Conservation (phyloP, 2,329 filamentous ascomycete genomes). For the Aspergillus candidus region DNA sequence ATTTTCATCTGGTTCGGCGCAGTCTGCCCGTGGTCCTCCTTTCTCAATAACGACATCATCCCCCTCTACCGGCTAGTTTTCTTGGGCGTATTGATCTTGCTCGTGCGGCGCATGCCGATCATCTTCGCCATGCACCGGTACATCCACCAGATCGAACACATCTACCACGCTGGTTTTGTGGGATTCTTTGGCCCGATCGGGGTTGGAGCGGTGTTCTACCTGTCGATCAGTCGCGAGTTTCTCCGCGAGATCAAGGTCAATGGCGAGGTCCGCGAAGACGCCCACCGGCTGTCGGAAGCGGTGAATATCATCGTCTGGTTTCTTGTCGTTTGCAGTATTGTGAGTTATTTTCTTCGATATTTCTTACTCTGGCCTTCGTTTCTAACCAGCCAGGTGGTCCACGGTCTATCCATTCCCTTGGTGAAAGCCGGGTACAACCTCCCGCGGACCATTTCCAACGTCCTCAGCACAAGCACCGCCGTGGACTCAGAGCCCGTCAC, state of each 20-base stretch:
- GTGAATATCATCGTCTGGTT: slow-evolving; percentile 79
- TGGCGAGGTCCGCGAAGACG: slow-evolving; percentile 59
- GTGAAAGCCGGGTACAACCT: slow-evolving; percentile 44
- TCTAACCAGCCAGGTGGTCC: slow-evolving; percentile 54
- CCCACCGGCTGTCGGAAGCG: slow-evolving; percentile 58
- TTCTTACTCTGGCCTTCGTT: slow-evolving; percentile 1
- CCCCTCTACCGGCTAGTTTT: slow-evolving; percentile 66
- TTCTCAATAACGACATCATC: slow-evolving; percentile 62
- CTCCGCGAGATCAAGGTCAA: slow-evolving; percentile 54
- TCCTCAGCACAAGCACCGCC: slow-evolving; percentile 38
- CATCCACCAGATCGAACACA: slow-evolving; percentile 72
- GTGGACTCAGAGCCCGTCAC: slow-evolving; percentile 26
- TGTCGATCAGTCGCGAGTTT: slow-evolving; percentile 75
- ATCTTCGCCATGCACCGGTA: slow-evolving; percentile 66
- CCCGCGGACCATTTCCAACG: slow-evolving; percentile 41
- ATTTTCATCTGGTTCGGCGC: slow-evolving; percentile 91
- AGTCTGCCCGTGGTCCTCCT: slow-evolving; percentile 71
- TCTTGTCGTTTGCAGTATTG: slow-evolving; percentile 72
- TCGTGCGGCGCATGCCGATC: slow-evolving; percentile 72
- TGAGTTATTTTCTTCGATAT: slow-evolving; percentile 32
- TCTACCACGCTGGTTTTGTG: slow-evolving; percentile 72
- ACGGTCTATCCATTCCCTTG: slow-evolving; percentile 74
- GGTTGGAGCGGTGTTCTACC: slow-evolving; percentile 83
- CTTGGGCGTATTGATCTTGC: slow-evolving; percentile 67
- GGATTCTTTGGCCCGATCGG: slow-evolving; percentile 93